Percentiles rank a stretch among this genome's conserved stretches.
phyloP scores from a whole-genome alignment of 768 basidiomycete genomes.

The Lyophyllum atratum region DNA sequence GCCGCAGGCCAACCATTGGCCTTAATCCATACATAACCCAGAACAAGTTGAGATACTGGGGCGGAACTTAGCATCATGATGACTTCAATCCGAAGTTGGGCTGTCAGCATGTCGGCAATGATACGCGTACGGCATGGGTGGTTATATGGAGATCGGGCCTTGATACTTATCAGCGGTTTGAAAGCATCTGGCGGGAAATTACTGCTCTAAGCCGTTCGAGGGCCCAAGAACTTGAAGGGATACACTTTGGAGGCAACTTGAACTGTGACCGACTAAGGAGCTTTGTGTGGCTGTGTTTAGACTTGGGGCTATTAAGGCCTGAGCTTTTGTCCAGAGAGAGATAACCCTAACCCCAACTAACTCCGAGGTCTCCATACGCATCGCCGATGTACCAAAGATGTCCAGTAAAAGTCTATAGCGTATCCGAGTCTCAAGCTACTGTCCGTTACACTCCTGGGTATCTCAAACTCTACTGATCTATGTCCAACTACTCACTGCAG shows the following conservation, averaged over 20 bases:
- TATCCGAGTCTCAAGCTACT: conserved; percentile 3
- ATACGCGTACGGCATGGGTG: not conserved
- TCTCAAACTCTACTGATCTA: conserved; percentile 3
- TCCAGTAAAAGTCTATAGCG: conserved; percentile 8
- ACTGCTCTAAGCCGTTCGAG: too few species aligned
- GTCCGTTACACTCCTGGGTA: conserved; percentile 15
- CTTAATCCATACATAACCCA: not conserved
- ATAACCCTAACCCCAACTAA: not conserved
- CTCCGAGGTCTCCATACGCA: too few species aligned
- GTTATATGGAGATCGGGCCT: not conserved
- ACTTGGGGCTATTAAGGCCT: not conserved
- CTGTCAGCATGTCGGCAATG: not conserved
- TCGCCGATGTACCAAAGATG: too few species aligned
- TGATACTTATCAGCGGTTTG: not conserved
- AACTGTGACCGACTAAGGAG: not conserved
- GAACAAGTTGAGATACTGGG: not conserved
- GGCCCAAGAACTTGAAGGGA: too few species aligned
- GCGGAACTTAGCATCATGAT: not conserved
- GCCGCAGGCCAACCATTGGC: not conserved
- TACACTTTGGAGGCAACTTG: too few species aligned
- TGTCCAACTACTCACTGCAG: not conserved
- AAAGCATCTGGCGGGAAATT: too few species aligned
- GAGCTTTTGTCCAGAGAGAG: too few species aligned
- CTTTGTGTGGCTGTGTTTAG: not conserved
- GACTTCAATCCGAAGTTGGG: not conserved